phyloP scores from a whole-genome alignment of 164 flowering plant species.

The Magnolia kwangsiensis region DNA sequence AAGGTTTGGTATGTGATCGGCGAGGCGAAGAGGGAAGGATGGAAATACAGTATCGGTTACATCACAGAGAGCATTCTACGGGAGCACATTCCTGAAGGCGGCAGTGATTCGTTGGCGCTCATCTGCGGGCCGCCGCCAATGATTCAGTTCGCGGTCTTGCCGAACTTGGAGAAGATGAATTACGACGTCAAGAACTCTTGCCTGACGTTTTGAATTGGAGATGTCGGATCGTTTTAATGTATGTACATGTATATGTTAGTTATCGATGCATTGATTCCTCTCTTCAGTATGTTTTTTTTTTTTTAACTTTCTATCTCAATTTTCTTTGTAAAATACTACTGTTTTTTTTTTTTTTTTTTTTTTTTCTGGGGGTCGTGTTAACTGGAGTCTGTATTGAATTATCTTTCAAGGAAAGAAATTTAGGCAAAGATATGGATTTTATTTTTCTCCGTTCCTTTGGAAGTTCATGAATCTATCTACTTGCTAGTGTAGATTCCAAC shows the following conservation, averaged over 20 bases:
- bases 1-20: constrained; percentile 91
- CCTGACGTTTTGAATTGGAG: constrained; percentile 46
- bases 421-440: too few relatives aligned
- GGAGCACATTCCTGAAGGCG: constrained; percentile 64
- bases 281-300: too few relatives aligned
- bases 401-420: too few relatives aligned
- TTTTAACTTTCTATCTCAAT: background rate
- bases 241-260: background rate
- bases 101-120: constrained; percentile 51
- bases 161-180: constrained; percentile 86
- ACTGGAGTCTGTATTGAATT: background rate
- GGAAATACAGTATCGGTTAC: constrained; percentile 76
- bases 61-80: constrained; percentile 59
- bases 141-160: constrained; percentile 86
- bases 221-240: background rate
- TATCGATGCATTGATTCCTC: background rate
- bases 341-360: too few relatives aligned
- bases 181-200: constrained; percentile 63
- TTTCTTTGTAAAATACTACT: background rate
- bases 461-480: too few relatives aligned
- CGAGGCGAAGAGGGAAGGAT: constrained; percentile 41
- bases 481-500: too few relatives aligned
- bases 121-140: constrained; percentile 92
- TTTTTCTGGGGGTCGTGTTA: background rate
- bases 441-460: too few relatives aligned